A percentile compares a stretch with the other conserved stretches of the same genome.
phyloP scores from a whole-genome alignment of 768 basidiomycete species.

The Mycena indigotica region DNA sequence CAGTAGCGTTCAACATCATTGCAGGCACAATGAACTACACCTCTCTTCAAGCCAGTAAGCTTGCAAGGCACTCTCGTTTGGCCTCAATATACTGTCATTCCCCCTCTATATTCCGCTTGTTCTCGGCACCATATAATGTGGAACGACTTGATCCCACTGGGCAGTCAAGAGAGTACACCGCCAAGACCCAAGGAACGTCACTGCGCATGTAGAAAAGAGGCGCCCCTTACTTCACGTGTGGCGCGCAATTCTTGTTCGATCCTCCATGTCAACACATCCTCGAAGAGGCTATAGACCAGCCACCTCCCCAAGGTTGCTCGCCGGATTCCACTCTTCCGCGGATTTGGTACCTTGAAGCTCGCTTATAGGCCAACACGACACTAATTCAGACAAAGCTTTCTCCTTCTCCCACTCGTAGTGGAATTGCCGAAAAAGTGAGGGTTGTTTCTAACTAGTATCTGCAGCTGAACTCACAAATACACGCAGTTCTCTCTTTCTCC shows the following conservation, averaged over 20 bases:
- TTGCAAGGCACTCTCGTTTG: too few relatives aligned
- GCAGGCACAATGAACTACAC: too few relatives aligned
- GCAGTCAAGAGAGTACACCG: too few relatives aligned
- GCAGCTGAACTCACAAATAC: neutral
- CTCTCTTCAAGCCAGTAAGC: too few relatives aligned
- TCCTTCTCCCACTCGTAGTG: neutral
- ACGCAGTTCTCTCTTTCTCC: constrained; percentile 70
- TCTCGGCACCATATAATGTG: too few relatives aligned
- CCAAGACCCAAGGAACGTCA: too few relatives aligned
- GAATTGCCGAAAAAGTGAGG: constrained; percentile 16
- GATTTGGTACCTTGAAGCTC: neutral
- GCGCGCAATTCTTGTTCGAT: neutral
- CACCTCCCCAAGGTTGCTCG: neutral
- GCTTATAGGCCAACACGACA: constrained; percentile 13
- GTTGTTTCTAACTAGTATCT: neutral
- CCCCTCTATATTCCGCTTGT: too few relatives aligned
- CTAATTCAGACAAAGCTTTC: too few relatives aligned
- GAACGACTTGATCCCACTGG: too few relatives aligned
- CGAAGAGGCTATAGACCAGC: neutral
- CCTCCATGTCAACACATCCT: neutral
- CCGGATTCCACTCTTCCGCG: neutral
- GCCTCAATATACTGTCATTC: too few relatives aligned
- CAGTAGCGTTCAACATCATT: too few relatives aligned
- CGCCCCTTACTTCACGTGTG: neutral
- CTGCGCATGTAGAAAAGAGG: neutral